A percentile compares a stretch with the other conserved stretches of the same genome.
Conservation (phyloP, 2,329 filamentous ascomycete genomes). For the Aspergillus pseudotamarii region DNA sequence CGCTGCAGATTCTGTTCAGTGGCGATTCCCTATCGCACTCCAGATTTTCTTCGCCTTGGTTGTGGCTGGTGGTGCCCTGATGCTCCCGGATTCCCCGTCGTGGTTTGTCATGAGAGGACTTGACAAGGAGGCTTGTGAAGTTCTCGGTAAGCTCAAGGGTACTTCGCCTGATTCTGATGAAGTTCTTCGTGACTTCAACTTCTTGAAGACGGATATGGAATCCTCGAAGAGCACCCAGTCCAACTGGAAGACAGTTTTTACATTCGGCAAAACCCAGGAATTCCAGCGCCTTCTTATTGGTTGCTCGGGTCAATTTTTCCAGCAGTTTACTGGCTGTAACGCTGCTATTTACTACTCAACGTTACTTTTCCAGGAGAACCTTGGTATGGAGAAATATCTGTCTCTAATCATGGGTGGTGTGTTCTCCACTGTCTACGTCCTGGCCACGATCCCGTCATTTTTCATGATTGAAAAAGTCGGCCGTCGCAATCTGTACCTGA, state of each 20-base stretch:
- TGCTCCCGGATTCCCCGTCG: slow-evolving; percentile 57
- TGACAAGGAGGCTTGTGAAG: slow-evolving; percentile 49
- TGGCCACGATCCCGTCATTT: slow-evolving; percentile 31
- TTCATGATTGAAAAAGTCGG: slow-evolving; percentile 42
- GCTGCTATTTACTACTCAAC: slow-evolving; percentile 49
- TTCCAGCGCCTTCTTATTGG: slow-evolving; percentile 34
- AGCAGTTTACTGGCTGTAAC: slow-evolving; percentile 51
- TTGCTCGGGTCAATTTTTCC: slow-evolving; percentile 39
- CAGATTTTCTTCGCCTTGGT: slow-evolving; percentile 48
- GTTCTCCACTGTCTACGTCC: slow-evolving; percentile 29
- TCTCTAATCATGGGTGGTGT: slow-evolving; percentile 31
- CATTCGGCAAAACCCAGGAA: slow-evolving; percentile 34
- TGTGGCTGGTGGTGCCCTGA: slow-evolving; percentile 22
- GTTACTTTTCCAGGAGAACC: slow-evolving; percentile 48
- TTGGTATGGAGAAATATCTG: slow-evolving; percentile 26
- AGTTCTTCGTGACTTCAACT: slow-evolving; percentile 40
- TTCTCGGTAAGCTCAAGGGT: slow-evolving; percentile 46
- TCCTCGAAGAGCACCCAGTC: slow-evolving; percentile 35
- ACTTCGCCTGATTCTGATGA: slow-evolving; percentile 2
- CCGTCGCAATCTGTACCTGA: slow-evolving; percentile 39
- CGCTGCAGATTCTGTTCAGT: slow-evolving; percentile 36
- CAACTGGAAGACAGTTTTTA: slow-evolving; percentile 30
- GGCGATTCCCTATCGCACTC: slow-evolving; percentile 52
- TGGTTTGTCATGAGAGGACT: slow-evolving; percentile 57
- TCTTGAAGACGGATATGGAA: slow-evolving; percentile 50